These are phyloP conservation scores for Ilyonectria robusta DNA, from an alignment of 2,329 filamentous ascomycete species.

Conservation along the genomic window DNA sequence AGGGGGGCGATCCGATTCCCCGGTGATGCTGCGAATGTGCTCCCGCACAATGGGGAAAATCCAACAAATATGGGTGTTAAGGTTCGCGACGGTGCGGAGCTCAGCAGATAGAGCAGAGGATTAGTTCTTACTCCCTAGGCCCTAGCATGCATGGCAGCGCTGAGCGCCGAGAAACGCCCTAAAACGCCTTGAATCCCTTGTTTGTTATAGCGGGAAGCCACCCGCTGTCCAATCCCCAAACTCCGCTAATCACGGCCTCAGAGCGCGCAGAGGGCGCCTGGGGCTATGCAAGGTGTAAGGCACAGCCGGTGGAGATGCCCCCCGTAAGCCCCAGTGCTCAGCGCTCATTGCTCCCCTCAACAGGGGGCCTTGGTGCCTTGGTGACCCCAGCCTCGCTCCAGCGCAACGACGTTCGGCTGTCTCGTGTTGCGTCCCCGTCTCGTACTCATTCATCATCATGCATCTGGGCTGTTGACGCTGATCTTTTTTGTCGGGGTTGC, in stretches of 20 bases:
- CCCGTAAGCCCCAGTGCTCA: slow-evolving; percentile 8
- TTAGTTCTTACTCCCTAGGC: neutral
- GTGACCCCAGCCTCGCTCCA: slow-evolving; percentile 14
- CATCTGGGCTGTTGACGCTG: slow-evolving; percentile 30
- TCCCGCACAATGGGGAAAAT: too few species aligned
- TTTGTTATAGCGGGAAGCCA: slow-evolving; percentile 21
- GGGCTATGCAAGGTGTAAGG: slow-evolving; percentile 28
- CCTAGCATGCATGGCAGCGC: neutral
- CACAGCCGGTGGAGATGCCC: slow-evolving; percentile 8
- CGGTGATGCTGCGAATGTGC: neutral
- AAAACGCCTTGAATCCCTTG: slow-evolving; percentile 8
- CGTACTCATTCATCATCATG: slow-evolving; percentile 27
- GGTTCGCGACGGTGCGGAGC: neutral
- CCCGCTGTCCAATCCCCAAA: slow-evolving; percentile 8
- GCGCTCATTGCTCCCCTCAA: neutral
- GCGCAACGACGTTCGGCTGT: slow-evolving; percentile 25
- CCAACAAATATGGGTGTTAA: neutral
- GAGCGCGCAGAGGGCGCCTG: neutral
- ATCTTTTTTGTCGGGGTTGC: slow-evolving; percentile 1
- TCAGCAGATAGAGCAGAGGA: neutral
- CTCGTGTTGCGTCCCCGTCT: slow-evolving; percentile 19
- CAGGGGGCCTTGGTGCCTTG: slow-evolving; percentile 5
- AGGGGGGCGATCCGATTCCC: neutral
- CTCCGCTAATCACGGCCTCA: slow-evolving; percentile 15
- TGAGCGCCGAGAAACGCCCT: neutral